Evolutionary conservation across 1,284 basidiomycete genomes (phyloP).

Genomic region (Thecaphora thlaspeos): DNA sequence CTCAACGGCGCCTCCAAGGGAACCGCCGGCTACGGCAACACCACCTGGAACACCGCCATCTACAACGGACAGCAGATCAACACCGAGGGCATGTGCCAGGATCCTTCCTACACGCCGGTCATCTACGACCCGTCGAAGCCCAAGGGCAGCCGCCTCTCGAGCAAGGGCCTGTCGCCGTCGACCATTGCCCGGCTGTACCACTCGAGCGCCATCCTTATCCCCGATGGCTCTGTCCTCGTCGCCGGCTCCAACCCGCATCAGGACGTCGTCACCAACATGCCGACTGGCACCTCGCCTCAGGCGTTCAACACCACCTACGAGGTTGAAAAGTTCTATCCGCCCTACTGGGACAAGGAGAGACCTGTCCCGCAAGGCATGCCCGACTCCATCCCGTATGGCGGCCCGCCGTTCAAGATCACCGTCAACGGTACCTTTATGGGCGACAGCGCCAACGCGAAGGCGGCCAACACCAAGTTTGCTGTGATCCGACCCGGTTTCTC

Average conservation of each 20-base stretch:
- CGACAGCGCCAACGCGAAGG: constrained; percentile 48
- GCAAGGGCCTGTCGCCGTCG: constrained; percentile 16
- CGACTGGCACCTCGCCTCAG: not conserved
- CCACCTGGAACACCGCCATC: constrained; percentile 61
- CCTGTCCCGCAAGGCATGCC: constrained; percentile 39
- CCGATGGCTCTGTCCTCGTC: constrained; percentile 46
- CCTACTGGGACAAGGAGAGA: constrained; percentile 41
- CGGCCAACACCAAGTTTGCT: constrained; percentile 64
- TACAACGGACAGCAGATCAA: constrained; percentile 23
- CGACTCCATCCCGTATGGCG: constrained; percentile 39
- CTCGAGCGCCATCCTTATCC: constrained; percentile 40
- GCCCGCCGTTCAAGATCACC: constrained; percentile 22
- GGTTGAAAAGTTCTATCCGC: constrained; percentile 47
- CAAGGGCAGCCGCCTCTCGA: constrained; percentile 56
- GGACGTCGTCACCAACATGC: constrained; percentile 28
- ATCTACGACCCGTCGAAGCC: constrained; percentile 39
- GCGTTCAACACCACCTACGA: constrained; percentile 60
- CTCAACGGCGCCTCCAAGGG: constrained; percentile 50
- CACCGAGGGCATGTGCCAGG: constrained; percentile 67
- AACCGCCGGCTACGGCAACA: constrained; percentile 69
- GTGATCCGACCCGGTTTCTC: constrained; percentile 85
- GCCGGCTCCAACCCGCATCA: constrained; percentile 48
- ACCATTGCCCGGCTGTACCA: constrained; percentile 49
- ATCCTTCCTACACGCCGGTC: constrained; percentile 65
- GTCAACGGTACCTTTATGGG: constrained; percentile 14